Conservation (phyloP, 768 basidiomycete species). For the Roridomyces roridus region DNA sequence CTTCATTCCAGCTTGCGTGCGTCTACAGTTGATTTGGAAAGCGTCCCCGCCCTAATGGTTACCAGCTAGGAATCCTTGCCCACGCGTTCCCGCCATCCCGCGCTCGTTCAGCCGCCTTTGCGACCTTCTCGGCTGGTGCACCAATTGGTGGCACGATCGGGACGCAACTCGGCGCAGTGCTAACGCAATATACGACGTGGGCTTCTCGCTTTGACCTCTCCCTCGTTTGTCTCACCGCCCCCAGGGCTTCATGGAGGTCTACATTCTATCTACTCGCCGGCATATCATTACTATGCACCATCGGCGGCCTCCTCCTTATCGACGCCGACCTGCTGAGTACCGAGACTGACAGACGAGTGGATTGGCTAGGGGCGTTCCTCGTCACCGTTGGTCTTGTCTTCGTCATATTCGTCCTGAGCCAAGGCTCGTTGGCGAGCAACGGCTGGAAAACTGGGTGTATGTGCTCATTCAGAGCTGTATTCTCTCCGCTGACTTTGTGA, state of each 20-base stretch:
- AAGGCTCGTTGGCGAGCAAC: slow-evolving; percentile 59
- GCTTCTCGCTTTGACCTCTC: slow-evolving; percentile 12
- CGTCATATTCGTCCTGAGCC: slow-evolving; percentile 74
- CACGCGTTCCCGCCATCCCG: slow-evolving; percentile 61
- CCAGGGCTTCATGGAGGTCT: slow-evolving; percentile 56
- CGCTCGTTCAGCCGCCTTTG: no score
- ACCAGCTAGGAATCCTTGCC: slow-evolving; percentile 68
- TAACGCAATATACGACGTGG: slow-evolving; percentile 49
- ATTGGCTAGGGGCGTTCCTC: slow-evolving; percentile 86
- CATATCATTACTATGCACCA: slow-evolving; percentile 43
- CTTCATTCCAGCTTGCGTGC: slow-evolving; percentile 59
- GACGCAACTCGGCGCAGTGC: slow-evolving; percentile 59
- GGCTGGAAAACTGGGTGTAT: slow-evolving; percentile 59
- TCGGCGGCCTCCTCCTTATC: no score
- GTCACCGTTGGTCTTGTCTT: no score
- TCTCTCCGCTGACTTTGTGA: slow-evolving; percentile 26
- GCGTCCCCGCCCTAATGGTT: background rate
- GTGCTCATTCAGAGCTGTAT: slow-evolving; percentile 15
- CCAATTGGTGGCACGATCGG: slow-evolving; percentile 70
- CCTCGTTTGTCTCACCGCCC: background rate
- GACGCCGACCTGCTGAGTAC: slow-evolving; percentile 43
- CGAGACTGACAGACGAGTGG: slow-evolving; percentile 51
- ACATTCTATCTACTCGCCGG: slow-evolving; percentile 52
- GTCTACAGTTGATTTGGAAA: slow-evolving; percentile 28
- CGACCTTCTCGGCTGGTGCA: no score